phyloP scores from a whole-genome alignment of 139 green algal genomes.

The Desmodesmus armatus region DNA sequence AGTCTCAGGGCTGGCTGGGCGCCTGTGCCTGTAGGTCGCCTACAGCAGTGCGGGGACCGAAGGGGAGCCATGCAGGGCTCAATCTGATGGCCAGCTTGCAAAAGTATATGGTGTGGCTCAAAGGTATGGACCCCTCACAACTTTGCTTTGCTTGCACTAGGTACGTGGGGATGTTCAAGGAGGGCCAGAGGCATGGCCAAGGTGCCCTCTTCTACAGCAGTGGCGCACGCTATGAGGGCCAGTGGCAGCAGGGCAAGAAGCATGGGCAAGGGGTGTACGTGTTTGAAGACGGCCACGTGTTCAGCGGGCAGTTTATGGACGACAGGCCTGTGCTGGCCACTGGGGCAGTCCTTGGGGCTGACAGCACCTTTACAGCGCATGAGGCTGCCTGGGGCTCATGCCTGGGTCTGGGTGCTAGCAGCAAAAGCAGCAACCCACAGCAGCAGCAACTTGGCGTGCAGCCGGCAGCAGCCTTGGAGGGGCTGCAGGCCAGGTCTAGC shows the following conservation, averaged over 20 bases:
- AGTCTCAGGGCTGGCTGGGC: no score
- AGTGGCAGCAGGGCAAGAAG: conserved; percentile 53
- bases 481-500: no score
- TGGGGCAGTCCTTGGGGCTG: conserved; percentile 47
- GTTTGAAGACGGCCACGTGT: conserved; percentile 67
- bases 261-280: conserved; percentile 54
- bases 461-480: not conserved
- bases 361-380: not conserved
- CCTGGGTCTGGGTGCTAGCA: conserved; percentile 48
- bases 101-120: no score
- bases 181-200: conserved; percentile 66
- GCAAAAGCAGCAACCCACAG: conserved; percentile 17
- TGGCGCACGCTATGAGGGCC: conserved; percentile 66
- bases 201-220: conserved; percentile 74
- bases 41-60: no score
- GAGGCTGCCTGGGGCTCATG: no score
- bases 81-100: not conserved
- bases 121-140: not conserved
- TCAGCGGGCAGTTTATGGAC: conserved; percentile 59
- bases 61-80: no score
- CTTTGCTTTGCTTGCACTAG: conserved; percentile 33
- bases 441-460: no score
- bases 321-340: conserved; percentile 61
- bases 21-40: no score
- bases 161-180: conserved; percentile 71